Conservation (phyloP, 768 basidiomycete species). For the Suillus occidentalis region DNA sequence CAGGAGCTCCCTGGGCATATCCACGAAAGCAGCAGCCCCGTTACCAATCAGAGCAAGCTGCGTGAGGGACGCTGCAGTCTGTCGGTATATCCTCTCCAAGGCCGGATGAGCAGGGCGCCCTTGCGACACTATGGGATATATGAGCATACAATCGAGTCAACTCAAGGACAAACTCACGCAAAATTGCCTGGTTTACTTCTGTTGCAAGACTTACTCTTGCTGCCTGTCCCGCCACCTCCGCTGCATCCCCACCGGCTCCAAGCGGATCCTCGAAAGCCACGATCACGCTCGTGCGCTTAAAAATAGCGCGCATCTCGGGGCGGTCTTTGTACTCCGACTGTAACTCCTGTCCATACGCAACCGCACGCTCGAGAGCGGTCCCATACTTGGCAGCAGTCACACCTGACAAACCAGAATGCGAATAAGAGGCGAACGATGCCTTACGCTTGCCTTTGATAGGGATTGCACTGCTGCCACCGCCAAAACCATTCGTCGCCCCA, state of each 20-base stretch:
- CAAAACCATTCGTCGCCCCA: slow-evolving; percentile 13
- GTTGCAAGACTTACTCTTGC: slow-evolving; percentile 66
- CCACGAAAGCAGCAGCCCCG: slow-evolving; percentile 79
- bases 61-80: slow-evolving; percentile 64
- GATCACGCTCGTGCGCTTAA: slow-evolving; percentile 76
- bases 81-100: slow-evolving; percentile 77
- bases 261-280: slow-evolving; percentile 79
- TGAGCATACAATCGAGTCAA: slow-evolving; percentile 7
- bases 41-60: slow-evolving; percentile 72
- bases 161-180: slow-evolving; percentile 52
- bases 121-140: slow-evolving; percentile 60
- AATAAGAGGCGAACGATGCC: slow-evolving; percentile 28
- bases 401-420: slow-evolving; percentile 24
- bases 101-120: slow-evolving; percentile 69
- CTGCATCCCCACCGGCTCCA: slow-evolving; percentile 61
- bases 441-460: slow-evolving; percentile 30
- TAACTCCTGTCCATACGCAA: slow-evolving; percentile 72
- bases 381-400: slow-evolving; percentile 46
- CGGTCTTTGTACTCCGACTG: slow-evolving; percentile 68
- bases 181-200: slow-evolving; percentile 79
- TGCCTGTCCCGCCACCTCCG: slow-evolving; percentile 66
- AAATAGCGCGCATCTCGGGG: slow-evolving; percentile 61
- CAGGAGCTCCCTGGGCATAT: slow-evolving; percentile 73
- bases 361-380: slow-evolving; percentile 60
- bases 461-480: slow-evolving; percentile 25